Conservation (phyloP, 2,329 filamentous ascomycete species). For the Apiospora pterosperma region DNA sequence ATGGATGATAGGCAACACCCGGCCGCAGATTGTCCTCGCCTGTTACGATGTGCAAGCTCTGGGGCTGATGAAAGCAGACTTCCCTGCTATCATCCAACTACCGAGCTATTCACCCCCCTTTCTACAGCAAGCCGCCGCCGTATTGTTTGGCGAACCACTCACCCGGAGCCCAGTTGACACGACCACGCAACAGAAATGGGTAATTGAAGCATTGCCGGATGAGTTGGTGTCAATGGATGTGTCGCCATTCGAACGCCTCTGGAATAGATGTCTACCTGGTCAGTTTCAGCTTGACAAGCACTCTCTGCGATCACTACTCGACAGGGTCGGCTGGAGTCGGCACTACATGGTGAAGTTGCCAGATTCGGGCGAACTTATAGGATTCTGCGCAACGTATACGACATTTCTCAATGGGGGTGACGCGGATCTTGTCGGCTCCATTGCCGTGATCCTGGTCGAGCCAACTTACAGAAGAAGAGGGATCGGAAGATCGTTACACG, state of each 20-base stretch:
- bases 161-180: conserved; percentile 18
- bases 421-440: conserved; percentile 51
- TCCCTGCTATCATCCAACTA: conserved; percentile 51
- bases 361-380: conserved; percentile 39
- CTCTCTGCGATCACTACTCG: conserved; percentile 43
- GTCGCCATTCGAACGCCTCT: conserved; percentile 40
- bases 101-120: conserved; percentile 44
- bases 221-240: conserved; percentile 32
- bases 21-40: conserved; percentile 49
- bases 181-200: conserved; percentile 35
- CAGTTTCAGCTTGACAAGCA: conserved; percentile 43
- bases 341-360: conserved; percentile 55
- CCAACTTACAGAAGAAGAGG: conserved; percentile 44
- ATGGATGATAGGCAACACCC: conserved; percentile 41
- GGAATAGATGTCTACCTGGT: conserved; percentile 41
- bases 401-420: conserved; percentile 52
- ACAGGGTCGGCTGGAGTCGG: conserved; percentile 53
- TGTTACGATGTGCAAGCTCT: conserved; percentile 44
- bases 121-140: conserved; percentile 46
- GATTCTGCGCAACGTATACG: conserved; percentile 59
- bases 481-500: conserved; percentile 51
- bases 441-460: conserved; percentile 52
- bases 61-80: conserved; percentile 35
- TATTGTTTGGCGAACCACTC: conserved; percentile 44
- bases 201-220: conserved; percentile 36